These are phyloP conservation scores for Beauveria sp. DNA, from an alignment of 2,329 filamentous ascomycete genomes.

Conservation along the genomic window DNA sequence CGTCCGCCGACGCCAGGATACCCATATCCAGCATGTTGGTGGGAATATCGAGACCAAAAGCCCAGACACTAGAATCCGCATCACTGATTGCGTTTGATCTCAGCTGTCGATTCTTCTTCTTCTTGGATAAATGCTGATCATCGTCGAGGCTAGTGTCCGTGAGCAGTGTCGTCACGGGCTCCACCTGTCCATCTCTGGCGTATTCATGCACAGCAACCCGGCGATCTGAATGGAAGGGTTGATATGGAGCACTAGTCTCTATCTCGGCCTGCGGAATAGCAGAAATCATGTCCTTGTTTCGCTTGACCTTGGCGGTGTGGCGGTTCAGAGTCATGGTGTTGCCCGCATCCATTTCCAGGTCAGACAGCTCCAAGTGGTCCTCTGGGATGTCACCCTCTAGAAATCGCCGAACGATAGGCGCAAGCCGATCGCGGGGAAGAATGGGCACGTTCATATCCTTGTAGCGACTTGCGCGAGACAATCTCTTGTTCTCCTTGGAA, in stretches of 20 bases:
- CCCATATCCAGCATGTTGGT: conserved; percentile 47
- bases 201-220: conserved; percentile 74
- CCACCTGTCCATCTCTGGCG: conserved; percentile 26
- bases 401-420: conserved; percentile 47
- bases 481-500: conserved; percentile 44
- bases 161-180: conserved; percentile 32
- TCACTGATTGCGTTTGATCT: conserved; percentile 7
- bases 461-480: conserved; percentile 49
- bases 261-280: conserved; percentile 76
- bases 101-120: conserved; percentile 28
- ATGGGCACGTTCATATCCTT: conserved; percentile 60
- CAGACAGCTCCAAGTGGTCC: conserved; percentile 46
- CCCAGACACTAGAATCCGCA: conserved; percentile 36
- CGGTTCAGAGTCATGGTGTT: conserved; percentile 45
- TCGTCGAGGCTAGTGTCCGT: conserved; percentile 35
- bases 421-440: conserved; percentile 52
- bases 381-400: conserved; percentile 44
- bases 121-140: conserved; percentile 26
- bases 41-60: conserved; percentile 50
- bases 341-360: conserved; percentile 45
- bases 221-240: conserved; percentile 89
- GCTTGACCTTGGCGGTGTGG: conserved; percentile 26
- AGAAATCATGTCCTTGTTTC: conserved; percentile 46
- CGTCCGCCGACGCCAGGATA: conserved; percentile 36
- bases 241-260: conserved; percentile 90